These are phyloP conservation scores for Ustilago tritici DNA, from an alignment of 1,284 basidiomycete species.

Conservation along the genomic window DNA sequence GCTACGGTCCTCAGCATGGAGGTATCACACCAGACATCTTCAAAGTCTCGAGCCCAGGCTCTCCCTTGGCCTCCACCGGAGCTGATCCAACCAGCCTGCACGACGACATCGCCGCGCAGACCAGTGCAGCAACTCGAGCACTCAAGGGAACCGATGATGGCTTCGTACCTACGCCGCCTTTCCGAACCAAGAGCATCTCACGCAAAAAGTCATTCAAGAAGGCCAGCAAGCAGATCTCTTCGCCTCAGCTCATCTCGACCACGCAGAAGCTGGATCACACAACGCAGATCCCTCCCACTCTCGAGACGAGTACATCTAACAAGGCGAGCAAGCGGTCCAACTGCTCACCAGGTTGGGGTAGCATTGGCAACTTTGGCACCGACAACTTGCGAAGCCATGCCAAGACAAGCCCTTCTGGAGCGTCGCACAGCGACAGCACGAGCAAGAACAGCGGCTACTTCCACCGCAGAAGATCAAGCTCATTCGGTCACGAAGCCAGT, in stretches of 20 bases:
- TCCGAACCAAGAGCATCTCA: constrained; percentile 54
- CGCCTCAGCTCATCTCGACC: constrained; percentile 61
- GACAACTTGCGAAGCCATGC: constrained; percentile 19
- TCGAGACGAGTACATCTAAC: constrained; percentile 11
- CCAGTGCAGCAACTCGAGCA: constrained; percentile 57
- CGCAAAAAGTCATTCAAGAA: constrained; percentile 54
- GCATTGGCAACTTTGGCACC: constrained; percentile 16
- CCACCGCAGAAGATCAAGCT: constrained; percentile 55
- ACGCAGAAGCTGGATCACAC: constrained; percentile 58
- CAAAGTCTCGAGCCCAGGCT: constrained; percentile 8
- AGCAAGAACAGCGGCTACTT: constrained; percentile 26
- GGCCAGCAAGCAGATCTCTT: constrained; percentile 57
- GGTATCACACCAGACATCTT: constrained; percentile 12
- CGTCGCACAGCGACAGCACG: constrained; percentile 24
- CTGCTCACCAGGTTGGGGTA: constrained; percentile 36
- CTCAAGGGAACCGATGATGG: constrained; percentile 56
- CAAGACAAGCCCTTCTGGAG: constrained; percentile 19
- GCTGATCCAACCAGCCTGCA: constrained; percentile 31
- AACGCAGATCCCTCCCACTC: constrained; percentile 20
- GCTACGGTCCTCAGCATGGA: constrained; percentile 32
- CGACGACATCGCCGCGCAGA: constrained; percentile 62
- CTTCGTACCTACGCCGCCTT: constrained; percentile 29
- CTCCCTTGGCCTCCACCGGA: constrained; percentile 6
- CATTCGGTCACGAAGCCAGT: constrained; percentile 54
- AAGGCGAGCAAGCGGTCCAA: constrained; percentile 11